Evolutionary conservation across 768 basidiomycete genomes (phyloP).

Genomic region (Gelatoporia subvermispora): DNA sequence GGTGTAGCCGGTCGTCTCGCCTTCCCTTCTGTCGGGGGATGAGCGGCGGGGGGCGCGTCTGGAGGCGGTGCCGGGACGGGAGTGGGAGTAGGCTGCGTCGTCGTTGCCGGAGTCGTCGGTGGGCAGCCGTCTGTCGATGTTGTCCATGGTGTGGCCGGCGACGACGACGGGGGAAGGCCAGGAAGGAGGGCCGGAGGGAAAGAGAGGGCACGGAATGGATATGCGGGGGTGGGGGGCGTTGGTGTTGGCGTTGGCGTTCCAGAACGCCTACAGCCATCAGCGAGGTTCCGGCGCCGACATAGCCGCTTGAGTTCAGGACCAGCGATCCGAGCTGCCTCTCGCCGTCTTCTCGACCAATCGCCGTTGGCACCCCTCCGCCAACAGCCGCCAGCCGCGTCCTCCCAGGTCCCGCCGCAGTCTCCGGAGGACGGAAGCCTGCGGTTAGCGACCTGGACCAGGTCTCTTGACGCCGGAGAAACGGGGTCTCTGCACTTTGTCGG

Average conservation of each 20-base stretch:
- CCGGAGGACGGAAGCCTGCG: too few species aligned
- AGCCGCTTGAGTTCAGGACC: slow-evolving; percentile 14
- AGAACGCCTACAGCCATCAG: slow-evolving; percentile 18
- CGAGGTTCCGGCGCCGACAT: slow-evolving; percentile 15
- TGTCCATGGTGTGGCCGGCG: slow-evolving; percentile 53
- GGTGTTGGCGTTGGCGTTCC: too few species aligned
- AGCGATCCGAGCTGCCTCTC: slow-evolving; percentile 20
- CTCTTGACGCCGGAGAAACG: too few species aligned
- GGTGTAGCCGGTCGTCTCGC: slow-evolving; percentile 46
- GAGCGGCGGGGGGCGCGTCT: slow-evolving; percentile 22
- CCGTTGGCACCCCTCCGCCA: slow-evolving; percentile 9
- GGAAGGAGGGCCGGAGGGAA: slow-evolving; percentile 48
- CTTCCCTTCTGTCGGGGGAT: slow-evolving; percentile 19
- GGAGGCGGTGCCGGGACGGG: slow-evolving; percentile 19
- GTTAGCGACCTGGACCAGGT: too few species aligned
- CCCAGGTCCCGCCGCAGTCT: slow-evolving; percentile 15
- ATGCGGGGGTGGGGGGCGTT: slow-evolving; percentile 62
- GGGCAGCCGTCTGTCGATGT: slow-evolving; percentile 45
- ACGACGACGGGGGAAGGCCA: slow-evolving; percentile 14
- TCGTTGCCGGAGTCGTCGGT: slow-evolving; percentile 38
- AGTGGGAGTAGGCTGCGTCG: slow-evolving; percentile 18
- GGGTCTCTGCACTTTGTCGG: too few species aligned
- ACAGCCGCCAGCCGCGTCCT: not conserved
- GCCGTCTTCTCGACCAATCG: slow-evolving; percentile 8
- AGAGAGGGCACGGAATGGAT: too few species aligned